Conservation (phyloP, 768 basidiomycete genomes). For the Tephrocybe sp. region DNA sequence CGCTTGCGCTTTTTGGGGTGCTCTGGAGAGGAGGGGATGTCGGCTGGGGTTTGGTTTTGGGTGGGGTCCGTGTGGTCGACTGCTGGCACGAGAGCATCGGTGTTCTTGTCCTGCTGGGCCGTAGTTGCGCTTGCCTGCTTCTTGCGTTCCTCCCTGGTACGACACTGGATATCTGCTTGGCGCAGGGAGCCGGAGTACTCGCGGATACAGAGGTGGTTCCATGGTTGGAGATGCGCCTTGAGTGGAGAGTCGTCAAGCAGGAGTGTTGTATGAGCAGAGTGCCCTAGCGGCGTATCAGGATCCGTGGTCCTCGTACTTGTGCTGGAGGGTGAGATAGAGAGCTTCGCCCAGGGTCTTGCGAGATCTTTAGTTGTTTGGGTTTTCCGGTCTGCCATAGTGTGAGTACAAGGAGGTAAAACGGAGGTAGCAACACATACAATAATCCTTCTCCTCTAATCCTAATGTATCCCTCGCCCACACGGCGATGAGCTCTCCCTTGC, state of each 20-base stretch:
- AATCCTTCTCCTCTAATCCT: conserved; percentile 59
- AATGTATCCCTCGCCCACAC: conserved; percentile 83
- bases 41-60: neutral
- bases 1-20: conserved; percentile 16
- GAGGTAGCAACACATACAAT: conserved; percentile 49
- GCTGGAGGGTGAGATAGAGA: conserved; percentile 19
- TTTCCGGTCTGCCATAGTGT: conserved; percentile 35
- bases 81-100: neutral
- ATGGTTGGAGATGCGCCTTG: conserved; percentile 68
- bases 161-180: conserved; percentile 11
- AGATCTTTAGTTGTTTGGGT: conserved; percentile 75
- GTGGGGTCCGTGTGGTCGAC: too few relatives aligned
- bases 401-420: neutral
- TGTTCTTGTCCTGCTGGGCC: too few relatives aligned
- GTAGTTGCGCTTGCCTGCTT: too few relatives aligned
- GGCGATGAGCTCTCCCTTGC: conserved; percentile 45
- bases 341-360: conserved; percentile 57
- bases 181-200: conserved; percentile 51
- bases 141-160: neutral
- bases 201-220: conserved; percentile 76
- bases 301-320: too few relatives aligned
- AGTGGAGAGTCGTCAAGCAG: conserved; percentile 57
- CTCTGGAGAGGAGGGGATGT: neutral
- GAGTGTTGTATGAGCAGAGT: conserved; percentile 47
- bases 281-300: conserved; percentile 17